A percentile compares a stretch with the other conserved stretches of the same genome.
Conservation (phyloP, 352 stramenopile genomes). For the Globisporangium splendens region DNA sequence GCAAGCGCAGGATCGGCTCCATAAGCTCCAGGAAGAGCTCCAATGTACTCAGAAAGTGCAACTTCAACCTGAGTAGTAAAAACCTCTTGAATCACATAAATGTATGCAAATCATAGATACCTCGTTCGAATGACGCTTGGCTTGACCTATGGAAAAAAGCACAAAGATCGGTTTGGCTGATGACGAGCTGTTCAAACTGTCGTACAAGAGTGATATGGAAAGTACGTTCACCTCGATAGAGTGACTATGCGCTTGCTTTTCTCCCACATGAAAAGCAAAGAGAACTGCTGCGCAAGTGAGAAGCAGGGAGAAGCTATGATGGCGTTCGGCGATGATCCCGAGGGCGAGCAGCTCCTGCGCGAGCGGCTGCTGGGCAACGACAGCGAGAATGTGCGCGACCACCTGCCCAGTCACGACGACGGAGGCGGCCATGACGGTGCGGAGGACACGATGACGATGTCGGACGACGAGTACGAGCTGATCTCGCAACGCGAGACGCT, state of each 20-base stretch:
- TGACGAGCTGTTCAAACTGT: not conserved
- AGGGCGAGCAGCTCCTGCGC: slow-evolving; percentile 13
- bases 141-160: too few relatives aligned
- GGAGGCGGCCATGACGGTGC: too few relatives aligned
- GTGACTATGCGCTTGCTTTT: not conserved
- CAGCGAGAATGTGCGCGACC: slow-evolving; percentile 3
- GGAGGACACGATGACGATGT: slow-evolving; percentile 13
- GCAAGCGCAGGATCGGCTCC: slow-evolving; percentile 36
- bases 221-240: not conserved
- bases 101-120: not conserved
- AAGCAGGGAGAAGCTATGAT: slow-evolving; percentile 20
- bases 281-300: not conserved
- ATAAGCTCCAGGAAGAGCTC: slow-evolving; percentile 30
- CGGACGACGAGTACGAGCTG: slow-evolving; percentile 47
- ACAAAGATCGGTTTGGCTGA: too few relatives aligned
- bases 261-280: slow-evolving; percentile 1
- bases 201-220: not conserved
- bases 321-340: slow-evolving; percentile 21
- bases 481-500: slow-evolving; percentile 76
- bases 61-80: slow-evolving; percentile 1
- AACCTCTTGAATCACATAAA: not conserved
- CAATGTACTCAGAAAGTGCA: not conserved
- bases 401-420: slow-evolving; percentile 2
- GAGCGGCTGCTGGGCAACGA: slow-evolving; percentile 19
- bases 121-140: not conserved